Conservation (phyloP, 2,329 filamentous ascomycete species). For the Domatiomyces catenatus region DNA sequence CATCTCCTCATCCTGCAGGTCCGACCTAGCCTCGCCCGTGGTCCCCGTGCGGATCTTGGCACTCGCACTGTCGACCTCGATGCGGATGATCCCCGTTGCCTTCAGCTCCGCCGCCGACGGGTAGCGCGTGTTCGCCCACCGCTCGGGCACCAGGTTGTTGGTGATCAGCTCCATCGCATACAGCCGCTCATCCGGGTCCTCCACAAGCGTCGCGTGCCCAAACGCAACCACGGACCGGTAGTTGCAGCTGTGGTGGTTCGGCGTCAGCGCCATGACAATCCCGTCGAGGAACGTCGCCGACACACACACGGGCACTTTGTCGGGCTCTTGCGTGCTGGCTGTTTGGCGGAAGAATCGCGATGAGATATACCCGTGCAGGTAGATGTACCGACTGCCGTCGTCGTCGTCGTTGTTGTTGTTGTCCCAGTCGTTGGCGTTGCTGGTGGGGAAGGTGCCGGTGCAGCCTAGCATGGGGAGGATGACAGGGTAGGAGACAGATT, state of each 20-base stretch:
- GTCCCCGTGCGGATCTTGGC: not conserved
- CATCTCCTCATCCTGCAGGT: slow-evolving; percentile 60
- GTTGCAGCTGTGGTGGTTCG: slow-evolving; percentile 70
- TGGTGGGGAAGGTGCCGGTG: slow-evolving; percentile 55
- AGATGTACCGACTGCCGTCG: slow-evolving; percentile 29
- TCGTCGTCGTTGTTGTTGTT: slow-evolving; percentile 46
- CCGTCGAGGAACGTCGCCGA: slow-evolving; percentile 63
- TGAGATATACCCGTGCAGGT: slow-evolving; percentile 72
- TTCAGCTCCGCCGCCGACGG: not conserved
- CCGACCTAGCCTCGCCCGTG: slow-evolving; percentile 63
- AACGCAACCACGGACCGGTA: slow-evolving; percentile 68
- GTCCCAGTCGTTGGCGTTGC: slow-evolving; percentile 41
- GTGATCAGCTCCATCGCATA: slow-evolving; percentile 69
- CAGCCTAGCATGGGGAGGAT: slow-evolving; percentile 75
- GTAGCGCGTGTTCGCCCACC: slow-evolving; percentile 50
- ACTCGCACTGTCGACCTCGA: not conserved
- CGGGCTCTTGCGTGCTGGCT: slow-evolving; percentile 16
- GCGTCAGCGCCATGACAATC: slow-evolving; percentile 60
- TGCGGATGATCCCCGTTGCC: not conserved
- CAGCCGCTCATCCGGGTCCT: slow-evolving; percentile 51
- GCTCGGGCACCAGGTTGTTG: slow-evolving; percentile 53
- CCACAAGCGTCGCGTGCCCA: slow-evolving; percentile 54
- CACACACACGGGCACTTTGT: slow-evolving; percentile 54
- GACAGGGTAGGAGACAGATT: slow-evolving; percentile 32
- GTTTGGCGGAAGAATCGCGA: slow-evolving; percentile 58